These are phyloP conservation scores for Eimeria falciformis DNA, from an alignment of 169 alveolate species.

Conservation along the genomic window DNA sequence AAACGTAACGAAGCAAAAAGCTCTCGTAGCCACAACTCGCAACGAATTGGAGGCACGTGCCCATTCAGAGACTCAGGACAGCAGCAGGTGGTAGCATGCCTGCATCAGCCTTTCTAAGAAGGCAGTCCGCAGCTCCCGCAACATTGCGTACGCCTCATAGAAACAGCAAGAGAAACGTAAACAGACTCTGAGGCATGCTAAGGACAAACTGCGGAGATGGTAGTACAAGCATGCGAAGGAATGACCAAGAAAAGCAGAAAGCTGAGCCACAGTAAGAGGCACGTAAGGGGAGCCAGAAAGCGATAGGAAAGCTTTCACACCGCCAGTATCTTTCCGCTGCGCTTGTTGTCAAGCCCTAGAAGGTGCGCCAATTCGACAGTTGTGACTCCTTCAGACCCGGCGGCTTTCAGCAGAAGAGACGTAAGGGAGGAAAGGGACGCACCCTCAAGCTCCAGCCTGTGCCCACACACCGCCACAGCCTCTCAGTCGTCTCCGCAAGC, in stretches of 20 bases:
- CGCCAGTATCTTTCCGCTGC: conserved; percentile 72
- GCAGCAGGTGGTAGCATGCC: too few relatives aligned
- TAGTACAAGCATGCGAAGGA: background rate
- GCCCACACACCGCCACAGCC: background rate
- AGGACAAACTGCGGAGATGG: too few relatives aligned
- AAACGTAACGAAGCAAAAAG: background rate
- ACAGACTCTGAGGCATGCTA: too few relatives aligned
- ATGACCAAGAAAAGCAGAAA: background rate
- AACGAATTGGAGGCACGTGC: background rate
- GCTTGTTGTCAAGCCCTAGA: conserved; percentile 71
- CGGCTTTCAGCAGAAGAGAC: conserved; percentile 33
- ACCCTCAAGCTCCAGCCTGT: conserved; percentile 43
- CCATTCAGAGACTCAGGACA: too few relatives aligned
- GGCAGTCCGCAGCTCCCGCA: too few relatives aligned
- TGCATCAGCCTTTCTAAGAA: too few relatives aligned
- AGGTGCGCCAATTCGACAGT: conserved; percentile 54
- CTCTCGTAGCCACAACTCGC: background rate
- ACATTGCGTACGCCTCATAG: too few relatives aligned
- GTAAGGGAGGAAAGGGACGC: background rate
- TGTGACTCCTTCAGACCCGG: conserved; percentile 62
- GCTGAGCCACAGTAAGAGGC: background rate
- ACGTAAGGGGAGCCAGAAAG: background rate
- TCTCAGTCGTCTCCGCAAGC: background rate
- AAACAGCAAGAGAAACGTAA: too few relatives aligned
- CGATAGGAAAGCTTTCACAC: background rate